phyloP scores from a whole-genome alignment of 1,284 basidiomycete species.

The Singerocomus inundabilis region DNA sequence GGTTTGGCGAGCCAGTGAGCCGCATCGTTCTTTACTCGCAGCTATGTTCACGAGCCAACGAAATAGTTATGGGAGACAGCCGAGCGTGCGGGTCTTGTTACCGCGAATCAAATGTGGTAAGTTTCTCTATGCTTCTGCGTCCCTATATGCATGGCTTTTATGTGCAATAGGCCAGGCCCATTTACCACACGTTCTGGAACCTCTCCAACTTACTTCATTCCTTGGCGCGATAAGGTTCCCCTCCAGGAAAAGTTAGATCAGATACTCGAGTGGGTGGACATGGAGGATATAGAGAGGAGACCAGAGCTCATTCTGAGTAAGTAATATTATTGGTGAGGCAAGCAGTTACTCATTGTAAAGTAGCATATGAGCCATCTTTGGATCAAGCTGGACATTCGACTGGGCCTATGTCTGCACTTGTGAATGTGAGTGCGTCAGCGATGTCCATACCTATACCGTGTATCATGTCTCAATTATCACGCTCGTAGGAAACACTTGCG shows the following conservation, averaged over 20 bases:
- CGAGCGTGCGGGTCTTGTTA: slow-evolving; percentile 66
- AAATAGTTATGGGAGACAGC: slow-evolving; percentile 87
- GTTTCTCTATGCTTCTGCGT: slow-evolving; percentile 24
- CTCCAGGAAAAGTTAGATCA: slow-evolving; percentile 70
- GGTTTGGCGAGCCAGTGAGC: slow-evolving; percentile 84
- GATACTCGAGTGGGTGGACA: slow-evolving; percentile 75
- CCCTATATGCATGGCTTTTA: not conserved
- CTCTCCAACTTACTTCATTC: slow-evolving; percentile 72
- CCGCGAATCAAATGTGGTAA: slow-evolving; percentile 89
- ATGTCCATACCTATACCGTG: not conserved
- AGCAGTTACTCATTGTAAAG: slow-evolving; percentile 3
- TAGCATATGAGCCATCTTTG: slow-evolving; percentile 74
- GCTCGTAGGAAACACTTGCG: slow-evolving; percentile 56
- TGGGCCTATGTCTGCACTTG: slow-evolving; percentile 71
- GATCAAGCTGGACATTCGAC: slow-evolving; percentile 80
- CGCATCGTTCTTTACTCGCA: not conserved
- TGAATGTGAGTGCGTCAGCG: slow-evolving; percentile 53
- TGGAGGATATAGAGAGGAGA: slow-evolving; percentile 57
- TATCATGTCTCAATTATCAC: not conserved
- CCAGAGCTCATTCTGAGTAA: slow-evolving; percentile 79
- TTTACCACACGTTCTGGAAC: slow-evolving; percentile 63
- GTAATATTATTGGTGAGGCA: slow-evolving; percentile 15
- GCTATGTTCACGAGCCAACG: not conserved
- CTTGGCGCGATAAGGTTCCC: slow-evolving; percentile 62
- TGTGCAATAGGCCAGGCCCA: slow-evolving; percentile 70